phyloP scores from a whole-genome alignment of 495 filamentous ascomycete genomes.

The Penicillium arizonense region DNA sequence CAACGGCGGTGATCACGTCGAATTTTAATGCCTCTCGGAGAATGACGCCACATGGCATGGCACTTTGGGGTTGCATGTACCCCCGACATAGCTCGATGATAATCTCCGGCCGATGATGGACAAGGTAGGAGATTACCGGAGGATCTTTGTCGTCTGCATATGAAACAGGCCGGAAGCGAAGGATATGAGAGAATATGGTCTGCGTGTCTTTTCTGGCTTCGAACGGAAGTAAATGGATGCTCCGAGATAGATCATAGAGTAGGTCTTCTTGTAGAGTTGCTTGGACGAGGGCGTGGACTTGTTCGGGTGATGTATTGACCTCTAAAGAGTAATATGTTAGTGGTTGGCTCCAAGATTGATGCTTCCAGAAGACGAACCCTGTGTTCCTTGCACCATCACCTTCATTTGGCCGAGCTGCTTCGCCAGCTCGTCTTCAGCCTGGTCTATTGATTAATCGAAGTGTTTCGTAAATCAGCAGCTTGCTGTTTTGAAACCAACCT shows the following conservation, averaged over 20 bases:
- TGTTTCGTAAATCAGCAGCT: constrained; percentile 2
- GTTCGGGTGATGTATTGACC: constrained; percentile 78
- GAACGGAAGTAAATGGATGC: constrained; percentile 83
- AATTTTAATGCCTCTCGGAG: constrained; percentile 90
- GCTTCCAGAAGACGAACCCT: constrained; percentile 50
- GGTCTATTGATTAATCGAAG: constrained; percentile 9
- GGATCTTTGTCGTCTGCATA: constrained; percentile 60
- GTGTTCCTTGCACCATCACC: constrained; percentile 76
- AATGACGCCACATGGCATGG: constrained; percentile 87
- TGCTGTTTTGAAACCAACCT: constrained; percentile 50
- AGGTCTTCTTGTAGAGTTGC: constrained; percentile 85
- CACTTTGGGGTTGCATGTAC: constrained; percentile 87
- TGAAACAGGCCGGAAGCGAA: constrained; percentile 68
- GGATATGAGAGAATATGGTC: constrained; percentile 83
- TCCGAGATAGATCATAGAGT: constrained; percentile 73
- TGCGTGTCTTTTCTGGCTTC: constrained; percentile 90
- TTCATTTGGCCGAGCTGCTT: constrained; percentile 82
- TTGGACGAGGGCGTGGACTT: constrained; percentile 75
- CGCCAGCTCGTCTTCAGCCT: constrained; percentile 74
- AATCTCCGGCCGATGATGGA: constrained; percentile 80
- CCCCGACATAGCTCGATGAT: constrained; percentile 85
- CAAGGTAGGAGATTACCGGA: constrained; percentile 79
- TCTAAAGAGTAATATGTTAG: constrained; percentile 48
- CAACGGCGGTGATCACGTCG: constrained; percentile 81
- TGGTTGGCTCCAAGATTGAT: background rate